Base-by-base conservation (phyloP, 1,284 basidiomycete species). In the Ceratobasidium sp. region DNA sequence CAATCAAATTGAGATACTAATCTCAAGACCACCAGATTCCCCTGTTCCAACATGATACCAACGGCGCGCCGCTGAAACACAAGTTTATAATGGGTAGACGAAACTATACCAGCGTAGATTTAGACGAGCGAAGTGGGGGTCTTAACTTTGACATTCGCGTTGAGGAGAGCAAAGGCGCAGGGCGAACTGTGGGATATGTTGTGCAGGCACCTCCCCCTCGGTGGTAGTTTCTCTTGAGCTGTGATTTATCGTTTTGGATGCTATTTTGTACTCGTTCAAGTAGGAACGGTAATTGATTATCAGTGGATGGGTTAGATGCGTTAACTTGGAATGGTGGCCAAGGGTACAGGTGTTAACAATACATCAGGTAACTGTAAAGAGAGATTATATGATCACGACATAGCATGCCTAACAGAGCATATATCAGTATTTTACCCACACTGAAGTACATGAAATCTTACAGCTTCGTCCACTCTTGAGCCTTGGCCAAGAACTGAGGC, bases 81-180 rank as follows among this genome's bases (percentile, higher is more conserved):
- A 93, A 91, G 78, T 89, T 85, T 78, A 91, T 96, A 72, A 95
- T 95, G 87, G 92, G 93, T 0, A 85, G 89, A 61, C 87, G 97
- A 50, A 99, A 99, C 81, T 99, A 95, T 89, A 92, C 94, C 77
- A 85, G 86, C n/a, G 88, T 93, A 5, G 83, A 87, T 38, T 91
- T 88, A 82, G 86, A 92, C 50, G 78, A 81, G 3, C 64, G 77
- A 1, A 86, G 86, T 1, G 90, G 90, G 0, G 91, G 93, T 18
- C 80, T 98, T 66, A 81, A 88, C n/a, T 98, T 96, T 76, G 92
- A 96, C 77, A 87, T 98, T 76, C 88, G 93, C 1, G 89, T 98
- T 4, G 97, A 99, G 81, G 92, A 87, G 77, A 84, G 86, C 75
- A 94, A 93, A 79, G 95, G 95, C 0, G 74, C 83, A 21, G 95